A percentile compares a stretch with the other conserved stretches of the same genome.
phyloP scores from a whole-genome alignment of 768 basidiomycete species.

The Podaxis sp. region DNA sequence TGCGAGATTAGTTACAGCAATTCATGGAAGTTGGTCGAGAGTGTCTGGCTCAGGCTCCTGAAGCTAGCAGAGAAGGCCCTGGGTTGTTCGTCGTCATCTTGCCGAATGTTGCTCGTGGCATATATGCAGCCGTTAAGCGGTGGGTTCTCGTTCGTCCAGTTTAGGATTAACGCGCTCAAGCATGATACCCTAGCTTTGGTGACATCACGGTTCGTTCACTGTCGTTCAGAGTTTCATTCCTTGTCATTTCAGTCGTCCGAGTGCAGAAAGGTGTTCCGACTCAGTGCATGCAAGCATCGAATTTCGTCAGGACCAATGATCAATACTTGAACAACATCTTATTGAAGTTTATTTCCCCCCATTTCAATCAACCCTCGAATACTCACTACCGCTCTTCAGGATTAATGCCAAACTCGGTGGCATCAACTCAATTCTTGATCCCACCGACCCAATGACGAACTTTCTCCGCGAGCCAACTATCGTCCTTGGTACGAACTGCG shows the following conservation, averaged over 20 bases:
- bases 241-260: neutral
- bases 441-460: conserved; percentile 43
- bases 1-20: conserved; percentile 39
- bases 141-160: conserved; percentile 36
- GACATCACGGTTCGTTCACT: conserved; percentile 37
- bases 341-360: conserved; percentile 56
- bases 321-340: conserved; percentile 85
- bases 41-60: conserved; percentile 26
- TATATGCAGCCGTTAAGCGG: conserved; percentile 81
- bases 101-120: conserved; percentile 70
- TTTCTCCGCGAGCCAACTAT: conserved; percentile 74
- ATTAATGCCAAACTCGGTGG: conserved; percentile 85
- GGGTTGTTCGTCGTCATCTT: conserved; percentile 66
- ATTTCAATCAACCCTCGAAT: neutral
- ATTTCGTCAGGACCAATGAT: conserved; percentile 61
- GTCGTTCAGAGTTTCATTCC: neutral
- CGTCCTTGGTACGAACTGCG: conserved; percentile 15
- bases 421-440: conserved; percentile 73
- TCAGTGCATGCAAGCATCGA: conserved; percentile 69
- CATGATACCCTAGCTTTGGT: conserved; percentile 53
- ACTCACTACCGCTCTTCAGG: conserved; percentile 35
- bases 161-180: neutral
- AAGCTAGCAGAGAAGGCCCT: conserved; percentile 44
- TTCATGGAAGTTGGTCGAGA: conserved; percentile 51
- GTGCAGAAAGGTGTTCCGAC: conserved; percentile 75